Conservation (phyloP, 2,329 filamentous ascomycete genomes). For the Podosphaera leucotricha region DNA sequence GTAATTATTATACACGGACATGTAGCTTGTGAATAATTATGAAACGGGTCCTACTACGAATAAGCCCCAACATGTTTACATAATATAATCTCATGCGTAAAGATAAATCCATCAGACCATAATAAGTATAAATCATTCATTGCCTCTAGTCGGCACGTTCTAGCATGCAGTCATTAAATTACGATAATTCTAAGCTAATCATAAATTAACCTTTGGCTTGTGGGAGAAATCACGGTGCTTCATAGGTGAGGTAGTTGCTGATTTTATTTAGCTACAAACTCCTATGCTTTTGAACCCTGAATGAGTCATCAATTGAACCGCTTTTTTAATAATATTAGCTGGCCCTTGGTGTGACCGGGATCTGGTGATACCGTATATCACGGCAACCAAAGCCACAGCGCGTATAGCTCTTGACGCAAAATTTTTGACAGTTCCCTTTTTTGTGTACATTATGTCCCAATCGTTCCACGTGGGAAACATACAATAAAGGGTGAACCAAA, state of each 20-base stretch:
- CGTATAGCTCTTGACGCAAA: not conserved
- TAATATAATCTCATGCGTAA: not conserved
- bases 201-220: too few relatives aligned
- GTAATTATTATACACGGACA: not conserved
- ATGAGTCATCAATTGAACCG: not conserved
- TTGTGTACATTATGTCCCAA: constrained; percentile 27
- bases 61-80: not conserved
- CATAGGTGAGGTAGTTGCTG: too few relatives aligned
- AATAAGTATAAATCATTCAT: too few relatives aligned
- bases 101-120: too few relatives aligned
- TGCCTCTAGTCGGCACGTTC: too few relatives aligned
- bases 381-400: not conserved
- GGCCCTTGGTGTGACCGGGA: not conserved
- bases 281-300: not conserved
- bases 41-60: not conserved
- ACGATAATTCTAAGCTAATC: too few relatives aligned
- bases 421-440: constrained; percentile 20
- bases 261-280: not conserved
- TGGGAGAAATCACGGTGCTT: too few relatives aligned
- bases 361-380: not conserved
- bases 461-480: constrained; percentile 29
- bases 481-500: constrained; percentile 26
- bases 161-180: too few relatives aligned
- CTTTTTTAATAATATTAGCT: not conserved
- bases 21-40: not conserved